Evolutionary conservation across 2,329 filamentous ascomycete species (phyloP).

Genomic region (Cercospora berteroae): DNA sequence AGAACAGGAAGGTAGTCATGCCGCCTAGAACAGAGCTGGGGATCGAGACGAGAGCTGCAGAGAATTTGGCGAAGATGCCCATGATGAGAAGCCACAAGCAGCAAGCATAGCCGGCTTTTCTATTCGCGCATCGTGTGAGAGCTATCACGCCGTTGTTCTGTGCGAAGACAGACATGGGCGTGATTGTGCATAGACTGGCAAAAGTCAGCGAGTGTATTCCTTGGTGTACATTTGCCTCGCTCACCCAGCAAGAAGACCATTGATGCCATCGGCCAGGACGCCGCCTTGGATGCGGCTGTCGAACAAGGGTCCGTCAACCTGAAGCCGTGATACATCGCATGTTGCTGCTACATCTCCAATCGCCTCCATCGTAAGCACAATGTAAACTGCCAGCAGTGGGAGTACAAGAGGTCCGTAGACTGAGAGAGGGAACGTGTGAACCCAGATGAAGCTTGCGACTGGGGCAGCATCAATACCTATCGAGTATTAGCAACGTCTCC

Average conservation of each 20-base stretch:
- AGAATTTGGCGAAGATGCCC: slow-evolving; percentile 81
- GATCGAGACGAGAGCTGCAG: slow-evolving; percentile 74
- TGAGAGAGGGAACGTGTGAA: slow-evolving; percentile 69
- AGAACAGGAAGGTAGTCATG: slow-evolving; percentile 74
- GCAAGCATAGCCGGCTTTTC: slow-evolving; percentile 74
- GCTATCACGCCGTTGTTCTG: slow-evolving; percentile 86
- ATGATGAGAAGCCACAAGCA: slow-evolving; percentile 76
- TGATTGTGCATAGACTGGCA: slow-evolving; percentile 65
- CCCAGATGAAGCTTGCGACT: slow-evolving; percentile 73
- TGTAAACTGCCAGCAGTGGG: slow-evolving; percentile 61
- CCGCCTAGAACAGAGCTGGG: slow-evolving; percentile 54
- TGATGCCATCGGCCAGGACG: slow-evolving; percentile 67
- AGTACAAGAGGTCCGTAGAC: slow-evolving; percentile 73
- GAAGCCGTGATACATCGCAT: slow-evolving; percentile 73
- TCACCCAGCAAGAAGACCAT: slow-evolving; percentile 66
- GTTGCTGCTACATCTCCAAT: slow-evolving; percentile 60
- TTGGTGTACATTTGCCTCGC: neutral
- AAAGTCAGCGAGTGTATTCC: neutral
- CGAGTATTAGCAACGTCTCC: slow-evolving; percentile 61
- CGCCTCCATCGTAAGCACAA: slow-evolving; percentile 74
- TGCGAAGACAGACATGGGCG: slow-evolving; percentile 76
- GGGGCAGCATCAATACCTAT: slow-evolving; percentile 70
- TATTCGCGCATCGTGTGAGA: slow-evolving; percentile 76
- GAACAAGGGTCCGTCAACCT: slow-evolving; percentile 69
- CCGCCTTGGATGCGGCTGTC: slow-evolving; percentile 78